A percentile compares a stretch with the other conserved stretches of the same genome.
Evolutionary conservation across 108 stramenopile species (phyloP).

Genomic region (Chaetoceros muelleri): DNA sequence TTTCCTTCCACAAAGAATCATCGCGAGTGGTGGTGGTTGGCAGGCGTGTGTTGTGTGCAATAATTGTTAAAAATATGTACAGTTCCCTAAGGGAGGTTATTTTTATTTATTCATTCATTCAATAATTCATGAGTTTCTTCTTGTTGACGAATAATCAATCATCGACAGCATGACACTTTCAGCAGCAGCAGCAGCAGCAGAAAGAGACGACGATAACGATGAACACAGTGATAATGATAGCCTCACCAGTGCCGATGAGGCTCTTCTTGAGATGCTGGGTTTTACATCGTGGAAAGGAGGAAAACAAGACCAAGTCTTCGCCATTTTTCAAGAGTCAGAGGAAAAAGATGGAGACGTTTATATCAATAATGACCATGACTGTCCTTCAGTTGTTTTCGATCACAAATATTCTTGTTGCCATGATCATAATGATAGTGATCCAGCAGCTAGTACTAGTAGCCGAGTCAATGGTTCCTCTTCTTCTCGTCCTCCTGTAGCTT

Average conservation of each 20-base stretch:
- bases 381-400: background rate
- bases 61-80: too few species aligned
- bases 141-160: too few species aligned
- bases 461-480: background rate
- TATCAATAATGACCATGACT: background rate
- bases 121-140: too few species aligned
- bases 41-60: too few species aligned
- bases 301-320: conserved; percentile 5
- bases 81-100: too few species aligned
- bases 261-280: conserved; percentile 43
- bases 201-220: conserved; percentile 9
- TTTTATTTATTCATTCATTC: too few species aligned
- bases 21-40: too few species aligned
- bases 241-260: conserved; percentile 51
- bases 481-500: too few species aligned
- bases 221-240: too few species aligned
- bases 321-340: conserved; percentile 1
- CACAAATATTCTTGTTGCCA: conserved; percentile 1
- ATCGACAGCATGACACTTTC: too few species aligned
- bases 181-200: conserved; percentile 4
- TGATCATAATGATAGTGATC: background rate
- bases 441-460: background rate
- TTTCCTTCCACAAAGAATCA: too few species aligned
- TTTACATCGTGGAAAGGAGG: conserved; percentile 23
- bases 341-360: background rate